A percentile compares a stretch with the other conserved stretches of the same genome.
Evolutionary conservation across 306 rosid species (phyloP).

Genomic region (Quercus rubra): DNA sequence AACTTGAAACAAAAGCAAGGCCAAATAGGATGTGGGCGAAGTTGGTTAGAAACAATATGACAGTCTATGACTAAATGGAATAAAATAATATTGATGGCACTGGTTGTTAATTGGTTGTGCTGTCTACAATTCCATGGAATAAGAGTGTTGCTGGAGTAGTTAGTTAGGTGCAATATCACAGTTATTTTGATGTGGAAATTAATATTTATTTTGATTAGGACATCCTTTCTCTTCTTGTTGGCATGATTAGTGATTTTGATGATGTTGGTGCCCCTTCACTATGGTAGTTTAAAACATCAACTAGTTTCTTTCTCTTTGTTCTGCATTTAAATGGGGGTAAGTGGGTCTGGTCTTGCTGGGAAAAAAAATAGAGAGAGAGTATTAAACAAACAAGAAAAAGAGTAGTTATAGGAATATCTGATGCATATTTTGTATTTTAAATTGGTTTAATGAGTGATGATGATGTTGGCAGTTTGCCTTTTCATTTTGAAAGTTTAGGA

Average conservation of each 20-base stretch:
- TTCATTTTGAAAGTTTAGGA: not conserved
- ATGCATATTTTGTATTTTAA: not conserved
- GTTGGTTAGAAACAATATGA: not conserved
- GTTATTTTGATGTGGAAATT: not conserved
- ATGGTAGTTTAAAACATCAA: not conserved
- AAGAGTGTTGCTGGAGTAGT: no score
- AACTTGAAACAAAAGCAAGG: not conserved
- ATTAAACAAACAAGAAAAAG: not conserved
- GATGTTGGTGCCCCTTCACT: not conserved
- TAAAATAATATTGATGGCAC: not conserved
- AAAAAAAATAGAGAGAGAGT: not conserved
- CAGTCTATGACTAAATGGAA: not conserved
- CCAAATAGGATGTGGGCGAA: not conserved
- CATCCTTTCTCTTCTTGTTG: not conserved
- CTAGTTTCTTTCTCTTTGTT: not conserved
- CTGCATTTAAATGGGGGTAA: not conserved
- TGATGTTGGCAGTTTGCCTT: not conserved
- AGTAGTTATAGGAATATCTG: not conserved
- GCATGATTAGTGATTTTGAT: not conserved
- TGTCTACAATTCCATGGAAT: no score
- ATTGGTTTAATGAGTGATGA: not conserved
- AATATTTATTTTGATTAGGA: not conserved
- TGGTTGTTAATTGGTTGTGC: not conserved
- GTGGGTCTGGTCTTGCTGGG: not conserved
- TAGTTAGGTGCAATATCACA: not conserved